Evolutionary conservation across 1,284 basidiomycete species (phyloP), one percentile per base, ranked within the genome.

Genomic region (Inonotus obliquus): DNA sequence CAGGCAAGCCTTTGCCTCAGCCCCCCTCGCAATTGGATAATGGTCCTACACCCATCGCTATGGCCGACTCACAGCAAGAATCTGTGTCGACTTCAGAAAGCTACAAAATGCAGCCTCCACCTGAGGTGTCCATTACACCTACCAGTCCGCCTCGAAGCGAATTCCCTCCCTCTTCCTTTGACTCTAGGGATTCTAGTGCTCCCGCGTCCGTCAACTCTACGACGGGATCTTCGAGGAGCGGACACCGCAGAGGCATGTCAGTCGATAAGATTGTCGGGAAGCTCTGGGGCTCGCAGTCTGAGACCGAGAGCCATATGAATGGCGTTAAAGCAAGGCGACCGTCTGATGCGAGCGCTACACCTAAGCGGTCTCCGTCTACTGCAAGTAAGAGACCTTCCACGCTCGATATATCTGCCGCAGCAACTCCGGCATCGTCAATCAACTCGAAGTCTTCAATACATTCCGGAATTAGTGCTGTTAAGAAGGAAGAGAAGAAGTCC

Each of bases 201-300:
- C 67, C 70, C 14, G 65, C 65, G 27, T 68, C 68, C 45, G 66
- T 69, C 1, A 69, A 67, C 35, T 71, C 70, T 37, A 72, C 70
- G 23, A 73, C 75, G 1, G 70, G 67, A 17, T 76, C 75, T 1
- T 80, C 82, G 21, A 77, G 68, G 63, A 73, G 78, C 37, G 78
- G 84, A 35, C 81, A 83, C 65, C 75, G 80, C 65, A 83, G 83
- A 63, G 85, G 86, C 10, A 71, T 88, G 63, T 90, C 88, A 0
- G 78, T 89, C 65, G 89, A 90, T 76, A 87, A 87, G 70, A 87
- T 90, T 68, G 85, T 91, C 11, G 81, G 83, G 55, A 85, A 85
- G 71, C 77, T 91, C 53, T 81, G 90, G 58, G 76, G 69, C 27
- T 44, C n/a, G 1, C 65, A 57, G 17, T 54, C 54, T 25, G 59